Conservation (phyloP, 768 basidiomycete genomes). For the Brasilioporus rufonigricans region DNA sequence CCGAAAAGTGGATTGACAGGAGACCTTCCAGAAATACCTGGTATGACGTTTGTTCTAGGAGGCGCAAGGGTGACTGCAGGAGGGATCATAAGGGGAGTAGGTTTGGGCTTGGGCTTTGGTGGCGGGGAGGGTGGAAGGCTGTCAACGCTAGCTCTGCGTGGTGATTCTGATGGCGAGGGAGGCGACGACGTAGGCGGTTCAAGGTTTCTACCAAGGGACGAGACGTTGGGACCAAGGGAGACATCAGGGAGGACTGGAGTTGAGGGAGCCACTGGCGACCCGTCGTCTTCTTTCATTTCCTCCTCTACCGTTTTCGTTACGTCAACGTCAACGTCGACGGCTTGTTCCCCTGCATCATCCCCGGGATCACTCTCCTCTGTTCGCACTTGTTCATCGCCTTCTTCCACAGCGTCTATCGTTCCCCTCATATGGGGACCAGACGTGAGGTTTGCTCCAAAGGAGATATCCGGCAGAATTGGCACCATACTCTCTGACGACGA, state of each 20-base stretch:
- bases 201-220: conserved; percentile 11
- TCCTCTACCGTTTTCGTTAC: neutral
- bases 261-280: neutral
- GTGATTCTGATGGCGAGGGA: conserved; percentile 1
- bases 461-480: conserved; percentile 14
- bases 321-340: neutral
- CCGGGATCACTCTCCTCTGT: neutral
- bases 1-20: conserved; percentile 25
- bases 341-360: conserved; percentile 1
- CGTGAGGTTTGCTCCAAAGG: conserved; percentile 21
- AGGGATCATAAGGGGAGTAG: conserved; percentile 9
- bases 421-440: conserved; percentile 12
- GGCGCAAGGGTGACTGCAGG: conserved; percentile 8
- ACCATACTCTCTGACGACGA: conserved; percentile 1
- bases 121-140: conserved; percentile 21
- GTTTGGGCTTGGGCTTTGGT: conserved; percentile 22
- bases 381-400: conserved; percentile 11
- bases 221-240: conserved; percentile 8
- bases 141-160: conserved; percentile 11
- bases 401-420: conserved; percentile 6
- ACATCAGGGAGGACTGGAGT: conserved; percentile 13
- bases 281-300: neutral
- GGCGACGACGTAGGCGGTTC: conserved; percentile 4
- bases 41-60: conserved; percentile 19
- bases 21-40: conserved; percentile 22